These are phyloP conservation scores for Pseudocercospora pini-densiflorae DNA, from an alignment of 2,329 filamentous ascomycete species.

Conservation along the genomic window DNA sequence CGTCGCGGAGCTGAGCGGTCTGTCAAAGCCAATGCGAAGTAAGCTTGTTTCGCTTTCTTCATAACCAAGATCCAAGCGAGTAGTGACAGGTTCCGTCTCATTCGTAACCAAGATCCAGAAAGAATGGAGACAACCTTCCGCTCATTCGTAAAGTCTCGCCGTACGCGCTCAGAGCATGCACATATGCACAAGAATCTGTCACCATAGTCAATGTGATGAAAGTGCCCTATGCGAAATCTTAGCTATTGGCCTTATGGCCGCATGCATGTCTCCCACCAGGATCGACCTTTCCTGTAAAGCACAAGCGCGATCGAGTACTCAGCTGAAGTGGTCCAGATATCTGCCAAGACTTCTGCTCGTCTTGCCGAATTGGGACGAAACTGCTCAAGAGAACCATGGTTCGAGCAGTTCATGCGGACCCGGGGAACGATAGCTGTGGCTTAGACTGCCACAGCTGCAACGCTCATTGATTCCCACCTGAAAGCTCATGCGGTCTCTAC, in stretches of 20 bases:
- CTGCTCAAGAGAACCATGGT: background rate
- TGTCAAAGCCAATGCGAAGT: background rate
- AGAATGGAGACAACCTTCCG: background rate
- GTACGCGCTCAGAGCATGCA: background rate
- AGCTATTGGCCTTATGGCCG: background rate
- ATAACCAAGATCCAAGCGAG: background rate
- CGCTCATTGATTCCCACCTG: background rate
- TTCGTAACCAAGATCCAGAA: background rate
- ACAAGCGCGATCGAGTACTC: slow-evolving; percentile 4
- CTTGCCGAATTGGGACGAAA: background rate
- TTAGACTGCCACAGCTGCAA: background rate
- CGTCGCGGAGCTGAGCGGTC: background rate
- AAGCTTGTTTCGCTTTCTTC: background rate
- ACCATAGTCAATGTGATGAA: background rate
- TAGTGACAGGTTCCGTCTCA: background rate
- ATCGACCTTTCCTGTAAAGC: background rate
- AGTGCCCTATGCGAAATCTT: background rate
- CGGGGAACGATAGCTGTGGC: slow-evolving; percentile 3
- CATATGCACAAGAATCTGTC: background rate
- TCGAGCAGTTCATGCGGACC: slow-evolving; percentile 4
- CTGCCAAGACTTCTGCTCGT: background rate
- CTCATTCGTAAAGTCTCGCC: background rate
- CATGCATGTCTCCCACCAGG: background rate
- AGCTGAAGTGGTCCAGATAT: background rate
- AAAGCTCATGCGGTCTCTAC: background rate